A percentile compares a stretch with the other conserved stretches of the same genome.
These are phyloP conservation scores for Chytriomyces hyalinus DNA, from an alignment of 192 early-diverging fungal genomes.

Conservation along the genomic window DNA sequence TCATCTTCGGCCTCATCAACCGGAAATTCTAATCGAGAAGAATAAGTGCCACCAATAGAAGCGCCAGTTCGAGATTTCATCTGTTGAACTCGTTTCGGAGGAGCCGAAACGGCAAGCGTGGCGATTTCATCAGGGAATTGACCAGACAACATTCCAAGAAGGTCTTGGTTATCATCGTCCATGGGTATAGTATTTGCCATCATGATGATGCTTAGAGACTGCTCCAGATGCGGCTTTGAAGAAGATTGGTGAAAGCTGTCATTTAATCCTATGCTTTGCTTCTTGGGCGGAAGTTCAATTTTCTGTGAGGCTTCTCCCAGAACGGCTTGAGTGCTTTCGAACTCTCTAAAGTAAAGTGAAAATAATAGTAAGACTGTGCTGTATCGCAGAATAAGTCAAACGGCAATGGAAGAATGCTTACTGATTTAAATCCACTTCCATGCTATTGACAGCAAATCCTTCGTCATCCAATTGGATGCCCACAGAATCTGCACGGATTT, in stretches of 20 bases:
- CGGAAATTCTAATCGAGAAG: neutral
- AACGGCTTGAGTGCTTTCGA: neutral
- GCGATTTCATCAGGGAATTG: neutral
- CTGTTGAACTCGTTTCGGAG: neutral
- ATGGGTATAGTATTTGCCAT: too few species aligned
- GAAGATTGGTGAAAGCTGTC: too few species aligned
- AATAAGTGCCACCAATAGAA: neutral
- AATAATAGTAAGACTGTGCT: neutral
- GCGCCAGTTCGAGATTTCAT: neutral
- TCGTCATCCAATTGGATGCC: constrained; percentile 18
- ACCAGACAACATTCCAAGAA: constrained; percentile 27
- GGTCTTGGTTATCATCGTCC: neutral
- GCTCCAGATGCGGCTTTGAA: too few species aligned
- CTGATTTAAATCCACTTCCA: neutral
- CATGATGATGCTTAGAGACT: too few species aligned
- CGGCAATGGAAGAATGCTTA: neutral
- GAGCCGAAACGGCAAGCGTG: too few species aligned
- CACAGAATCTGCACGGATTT: neutral
- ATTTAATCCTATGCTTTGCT: neutral
- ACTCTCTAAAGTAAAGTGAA: neutral
- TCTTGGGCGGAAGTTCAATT: neutral
- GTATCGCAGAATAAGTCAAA: neutral
- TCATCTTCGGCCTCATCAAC: neutral
- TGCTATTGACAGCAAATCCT: constrained; percentile 14
- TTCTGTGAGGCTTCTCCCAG: neutral